Evolutionary conservation across 495 filamentous ascomycete genomes (phyloP), one percentile per base, ranked within the genome.

Genomic region (Penicillium maclennaniae): DNA sequence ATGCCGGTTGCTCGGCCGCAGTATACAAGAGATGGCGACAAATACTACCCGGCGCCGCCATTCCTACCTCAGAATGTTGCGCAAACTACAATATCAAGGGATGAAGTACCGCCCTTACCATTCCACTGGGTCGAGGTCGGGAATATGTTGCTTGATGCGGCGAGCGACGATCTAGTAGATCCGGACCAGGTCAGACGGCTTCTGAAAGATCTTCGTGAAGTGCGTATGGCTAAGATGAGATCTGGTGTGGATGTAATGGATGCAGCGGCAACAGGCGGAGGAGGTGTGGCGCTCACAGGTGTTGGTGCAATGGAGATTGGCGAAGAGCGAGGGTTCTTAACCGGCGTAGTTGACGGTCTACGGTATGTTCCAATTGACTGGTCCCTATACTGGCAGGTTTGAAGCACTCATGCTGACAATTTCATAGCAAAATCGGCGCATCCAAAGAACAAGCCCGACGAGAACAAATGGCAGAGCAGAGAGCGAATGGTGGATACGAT

Each of bases 91-190:
- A 34, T 53, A 5, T 59, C 60, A 3, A 37, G 61, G 5, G 47
- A 58, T 2, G 68, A 71, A 27, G 54, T 62, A 12, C 83, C 85
- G 14, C 81, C 84, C 16, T 77, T 98, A 10, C 93, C 93, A 1
- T 97, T 92, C 61, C 92, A 96, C 70, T 98, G 91, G 91, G 78
- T 95, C 0, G 92, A 96, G 68, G 74, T 96, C 0, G 85, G 86
- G 0, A 89, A 93, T 65, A 81, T 92, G 65, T 75, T 98, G 36
- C 79, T 97, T 3, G 87, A 90, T 26, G 86, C 84, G 20, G 92
- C 91, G 21, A 79, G 81, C 7, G 92, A 98, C 69, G 92, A 97
- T 65, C 79, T 97, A 39, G 79, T 86, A 1, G 84, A 87, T 2
- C 77, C 87, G 8, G 87, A 90, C 55, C 79, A 82, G 58, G 85